phyloP scores from a whole-genome alignment of 108 stramenopile species.

The Nannochloropsis granulata region DNA sequence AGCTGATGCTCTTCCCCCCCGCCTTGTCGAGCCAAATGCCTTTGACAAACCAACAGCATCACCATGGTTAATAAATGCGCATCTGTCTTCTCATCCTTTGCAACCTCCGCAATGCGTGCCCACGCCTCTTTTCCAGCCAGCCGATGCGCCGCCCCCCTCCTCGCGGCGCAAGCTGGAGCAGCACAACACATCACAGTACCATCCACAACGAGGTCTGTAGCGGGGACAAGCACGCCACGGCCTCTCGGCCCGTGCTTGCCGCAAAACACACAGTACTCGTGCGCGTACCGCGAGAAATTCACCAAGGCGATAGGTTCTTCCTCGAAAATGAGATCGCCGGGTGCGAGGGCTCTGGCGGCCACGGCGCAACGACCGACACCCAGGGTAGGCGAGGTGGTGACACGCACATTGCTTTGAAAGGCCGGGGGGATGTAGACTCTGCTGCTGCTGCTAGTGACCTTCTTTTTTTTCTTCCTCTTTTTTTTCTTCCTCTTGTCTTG shows the following conservation, averaged over 20 bases:
- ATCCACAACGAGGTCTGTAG: background rate
- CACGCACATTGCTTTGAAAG: background rate
- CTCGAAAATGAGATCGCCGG: background rate
- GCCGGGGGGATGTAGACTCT: background rate
- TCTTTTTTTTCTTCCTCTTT: background rate
- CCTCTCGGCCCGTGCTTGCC: background rate
- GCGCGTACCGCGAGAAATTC: background rate
- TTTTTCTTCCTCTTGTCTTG: background rate
- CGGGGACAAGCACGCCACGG: too few species aligned
- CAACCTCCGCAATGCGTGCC: background rate
- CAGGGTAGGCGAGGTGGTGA: background rate
- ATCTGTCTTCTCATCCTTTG: background rate
- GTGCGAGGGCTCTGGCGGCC: background rate
- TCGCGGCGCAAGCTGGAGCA: conserved; percentile 4
- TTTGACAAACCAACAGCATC: background rate
- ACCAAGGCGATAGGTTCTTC: conserved; percentile 19
- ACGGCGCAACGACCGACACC: conserved; percentile 10
- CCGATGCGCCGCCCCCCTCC: background rate
- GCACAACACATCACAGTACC: background rate
- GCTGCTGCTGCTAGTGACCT: background rate
- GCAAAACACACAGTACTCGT: background rate
- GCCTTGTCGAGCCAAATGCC: background rate
- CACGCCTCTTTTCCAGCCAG: background rate
- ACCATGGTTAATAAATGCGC: background rate
- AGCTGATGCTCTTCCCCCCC: background rate